These are phyloP conservation scores for Leonotis leonurus DNA, from an alignment of 257 asterid species.

Conservation along the genomic window DNA sequence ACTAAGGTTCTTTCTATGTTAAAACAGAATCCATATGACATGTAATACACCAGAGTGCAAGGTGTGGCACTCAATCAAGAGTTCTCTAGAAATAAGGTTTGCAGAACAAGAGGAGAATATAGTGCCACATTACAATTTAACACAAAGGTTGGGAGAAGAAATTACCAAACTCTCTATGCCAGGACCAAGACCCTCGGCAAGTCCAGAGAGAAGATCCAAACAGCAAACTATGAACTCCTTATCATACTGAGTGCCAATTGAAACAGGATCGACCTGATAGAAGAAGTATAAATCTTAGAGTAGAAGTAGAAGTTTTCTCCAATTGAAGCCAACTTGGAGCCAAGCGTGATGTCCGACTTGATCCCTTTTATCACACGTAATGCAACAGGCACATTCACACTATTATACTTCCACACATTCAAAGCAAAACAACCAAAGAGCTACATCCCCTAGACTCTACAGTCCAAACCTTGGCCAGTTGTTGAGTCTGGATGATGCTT, in stretches of 20 bases:
- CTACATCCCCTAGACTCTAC: background rate
- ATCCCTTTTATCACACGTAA: background rate
- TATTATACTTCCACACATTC: background rate
- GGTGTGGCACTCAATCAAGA: conserved; percentile 17
- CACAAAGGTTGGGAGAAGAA: conserved; percentile 17
- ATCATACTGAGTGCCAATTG: conserved; percentile 84
- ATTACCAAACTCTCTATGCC: conserved; percentile 94
- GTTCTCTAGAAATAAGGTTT: background rate
- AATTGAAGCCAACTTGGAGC: no score
- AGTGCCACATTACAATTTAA: background rate
- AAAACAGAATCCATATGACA: no score
- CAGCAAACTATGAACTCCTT: conserved; percentile 89
- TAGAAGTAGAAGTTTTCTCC: no score
- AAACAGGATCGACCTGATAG: conserved; percentile 71
- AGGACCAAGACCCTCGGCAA: conserved; percentile 95
- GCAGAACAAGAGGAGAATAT: conserved; percentile 9
- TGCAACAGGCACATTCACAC: background rate
- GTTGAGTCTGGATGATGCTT: conserved; percentile 84
- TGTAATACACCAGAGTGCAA: conserved; percentile 7
- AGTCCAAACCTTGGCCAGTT: conserved; percentile 73
- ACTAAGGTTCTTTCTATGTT: no score
- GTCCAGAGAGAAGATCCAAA: conserved; percentile 98
- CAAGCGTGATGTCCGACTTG: background rate
- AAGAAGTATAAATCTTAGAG: conserved; percentile 25
- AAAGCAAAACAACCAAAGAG: background rate